Conservation (phyloP, 768 basidiomycete genomes). For the Lactifluus subvellereus region DNA sequence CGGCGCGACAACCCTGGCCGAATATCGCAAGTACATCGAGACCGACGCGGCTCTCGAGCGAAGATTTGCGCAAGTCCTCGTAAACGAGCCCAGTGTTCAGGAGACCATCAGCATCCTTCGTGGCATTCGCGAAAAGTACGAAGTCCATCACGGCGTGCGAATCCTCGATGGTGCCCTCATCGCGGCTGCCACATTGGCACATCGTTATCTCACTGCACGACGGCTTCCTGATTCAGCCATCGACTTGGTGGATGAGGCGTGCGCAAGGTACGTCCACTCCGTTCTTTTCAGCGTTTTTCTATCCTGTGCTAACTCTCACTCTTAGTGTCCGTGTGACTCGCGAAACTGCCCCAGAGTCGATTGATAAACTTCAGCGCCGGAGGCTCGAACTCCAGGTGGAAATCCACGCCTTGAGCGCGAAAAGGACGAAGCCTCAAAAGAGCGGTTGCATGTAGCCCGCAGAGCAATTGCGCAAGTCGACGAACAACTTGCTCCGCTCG, state of each 20-base stretch:
- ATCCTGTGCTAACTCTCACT: slow-evolving; percentile 12
- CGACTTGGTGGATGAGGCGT: slow-evolving; percentile 89
- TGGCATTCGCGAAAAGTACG: slow-evolving; percentile 89
- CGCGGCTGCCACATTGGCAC: slow-evolving; percentile 83
- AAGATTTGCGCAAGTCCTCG: slow-evolving; percentile 87
- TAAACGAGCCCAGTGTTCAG: slow-evolving; percentile 84
- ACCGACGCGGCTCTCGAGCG: slow-evolving; percentile 88
- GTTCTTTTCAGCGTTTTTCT: neutral
- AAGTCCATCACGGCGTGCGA: slow-evolving; percentile 82
- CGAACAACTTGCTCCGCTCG: slow-evolving; percentile 75
- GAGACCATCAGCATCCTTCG: slow-evolving; percentile 92
- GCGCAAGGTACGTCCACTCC: slow-evolving; percentile 56
- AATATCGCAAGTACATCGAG: slow-evolving; percentile 92
- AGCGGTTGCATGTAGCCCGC: slow-evolving; percentile 64
- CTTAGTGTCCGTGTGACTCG: slow-evolving; percentile 82
- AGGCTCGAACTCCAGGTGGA: slow-evolving; percentile 92
- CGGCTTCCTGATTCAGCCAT: slow-evolving; percentile 83
- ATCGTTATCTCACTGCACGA: slow-evolving; percentile 83
- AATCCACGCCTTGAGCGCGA: slow-evolving; percentile 93
- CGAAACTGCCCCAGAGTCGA: slow-evolving; percentile 90
- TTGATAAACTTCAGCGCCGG: slow-evolving; percentile 83
- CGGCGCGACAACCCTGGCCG: slow-evolving; percentile 87
- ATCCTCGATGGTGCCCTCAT: slow-evolving; percentile 88
- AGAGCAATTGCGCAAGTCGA: slow-evolving; percentile 81
- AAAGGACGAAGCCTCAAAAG: slow-evolving; percentile 84